Base-by-base conservation (phyloP, 148 eudicot genomes). In the Gaultheria prostrata region DNA sequence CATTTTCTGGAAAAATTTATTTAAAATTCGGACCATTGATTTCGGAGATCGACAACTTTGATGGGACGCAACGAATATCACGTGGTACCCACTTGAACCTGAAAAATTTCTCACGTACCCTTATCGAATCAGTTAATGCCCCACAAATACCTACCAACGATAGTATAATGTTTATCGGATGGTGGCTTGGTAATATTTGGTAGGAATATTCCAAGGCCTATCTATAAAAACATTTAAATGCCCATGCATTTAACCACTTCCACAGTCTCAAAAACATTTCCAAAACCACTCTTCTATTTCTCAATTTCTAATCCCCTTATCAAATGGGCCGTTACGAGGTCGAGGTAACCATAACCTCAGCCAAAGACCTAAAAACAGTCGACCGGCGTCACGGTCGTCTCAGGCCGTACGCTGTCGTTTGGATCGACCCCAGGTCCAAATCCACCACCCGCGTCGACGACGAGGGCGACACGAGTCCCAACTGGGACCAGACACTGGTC, bases 311-410 rank as follows among this genome's bases (percentile, higher is more conserved):
- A 13, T 30, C 2, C 30, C 28, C 57, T 11, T 3, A 4, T 51
- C 63, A n/a, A 26, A 93, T 93, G 95, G 90, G 91, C 17, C 69
- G 86, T 15, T 92, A 89, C 88, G 97, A 94, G 51, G 87, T 90
- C 5, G 92, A 93, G 77, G 82, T 95, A 4, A 94, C 87, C 14
- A 54, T 95, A 24, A 82, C 85, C 65, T 91, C 95, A 0, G 98
- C 98, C 74, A 92, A 89, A 48, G 95, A 95, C 77, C 90, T 95
- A 21, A 95, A 95, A 72, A 94, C 94, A 89, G 85, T 95, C 77
- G 94, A 93, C 87, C 94, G 98, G 98, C 94, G 96, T 0, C 85
- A 94, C 91, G 98, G 98, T 85, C 83, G 80, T 2, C 85, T 86
- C 59, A 88, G 82, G 80, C 96, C 98, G 0, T 95, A 94, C 87